Base-by-base conservation (phyloP, 441 rosid genomes). In the Pelargonium australe region DNA sequence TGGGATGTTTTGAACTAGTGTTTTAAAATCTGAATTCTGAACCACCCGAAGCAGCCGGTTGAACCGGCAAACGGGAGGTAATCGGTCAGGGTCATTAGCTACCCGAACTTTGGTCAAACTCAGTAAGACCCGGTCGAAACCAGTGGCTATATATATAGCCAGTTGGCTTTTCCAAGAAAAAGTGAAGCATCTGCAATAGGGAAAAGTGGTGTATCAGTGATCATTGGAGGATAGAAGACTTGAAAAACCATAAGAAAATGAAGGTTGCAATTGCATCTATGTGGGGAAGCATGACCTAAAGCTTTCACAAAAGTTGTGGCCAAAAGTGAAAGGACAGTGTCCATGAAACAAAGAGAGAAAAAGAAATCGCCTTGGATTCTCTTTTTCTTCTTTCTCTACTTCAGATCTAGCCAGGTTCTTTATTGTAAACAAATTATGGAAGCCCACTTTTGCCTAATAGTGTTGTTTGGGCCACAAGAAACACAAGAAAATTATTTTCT, bases 141-240 rank as follows among this genome's bases (percentile, higher is more conserved):
- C 1, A 1, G 40, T 34, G 40, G 4, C 37, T 31, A 28, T 1
- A n/a, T n/a, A n/a, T n/a, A n/a, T n/a, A n/a, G 53, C 55, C 66
- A 44, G 72, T 14, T 76, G 80, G 64, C 67, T 68, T 83, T 83
- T 41, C 82, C 81, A 74, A 80, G 66, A 61, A 2, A 77, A 68
- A 66, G 13, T 45, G 16, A 45, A 47, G 66, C 80, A 34, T 72
- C 40, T 47, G 58, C 51, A 45, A 58, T n/a, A 63, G 70, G 67
- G 40, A 64, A 70, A 75, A 67, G 71, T 8, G n/a, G 11, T 14
- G n/a, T 19, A 64, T 57, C 70, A 64, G 64, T 66, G 72, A 82
- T 74, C 67, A 67, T 72, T 69, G 55, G 13, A 40, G 5, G 23
- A 23, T 14, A 25, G 41, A 49, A 63, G 63, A 19, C 7, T 34